Conservation (phyloP, 768 basidiomycete genomes). For the Tephrocybe sp. region DNA sequence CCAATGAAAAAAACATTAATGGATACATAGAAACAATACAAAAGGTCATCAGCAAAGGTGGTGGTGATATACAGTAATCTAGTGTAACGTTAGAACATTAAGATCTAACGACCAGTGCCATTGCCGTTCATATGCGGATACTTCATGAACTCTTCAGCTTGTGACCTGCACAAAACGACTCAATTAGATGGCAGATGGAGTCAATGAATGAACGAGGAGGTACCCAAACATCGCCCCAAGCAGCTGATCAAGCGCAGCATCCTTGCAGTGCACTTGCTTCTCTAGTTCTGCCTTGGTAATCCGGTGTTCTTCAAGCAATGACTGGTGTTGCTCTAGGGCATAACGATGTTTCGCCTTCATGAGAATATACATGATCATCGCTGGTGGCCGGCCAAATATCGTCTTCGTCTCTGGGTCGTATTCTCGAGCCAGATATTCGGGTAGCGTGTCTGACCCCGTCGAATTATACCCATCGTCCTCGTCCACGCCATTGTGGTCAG, state of each 20-base stretch:
- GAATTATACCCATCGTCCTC: conserved; percentile 38
- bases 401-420: conserved; percentile 56
- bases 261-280: conserved; percentile 57
- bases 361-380: conserved; percentile 66
- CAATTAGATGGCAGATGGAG: background rate
- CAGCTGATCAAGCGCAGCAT: conserved; percentile 54
- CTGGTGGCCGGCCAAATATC: conserved; percentile 67
- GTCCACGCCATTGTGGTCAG: conserved; percentile 19
- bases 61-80: background rate
- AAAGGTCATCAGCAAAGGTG: background rate
- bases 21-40: no score
- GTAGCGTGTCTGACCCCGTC: conserved; percentile 44
- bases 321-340: conserved; percentile 64
- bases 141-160: conserved; percentile 24
- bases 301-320: conserved; percentile 63
- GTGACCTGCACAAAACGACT: conserved; percentile 10
- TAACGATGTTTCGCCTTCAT: conserved; percentile 79
- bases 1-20: no score
- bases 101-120: conserved; percentile 6
- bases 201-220: conserved; percentile 15
- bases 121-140: conserved; percentile 12
- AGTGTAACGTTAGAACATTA: background rate
- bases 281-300: conserved; percentile 48
- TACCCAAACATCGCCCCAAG: conserved; percentile 51
- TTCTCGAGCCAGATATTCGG: conserved; percentile 48